Percentiles rank a stretch among this genome's conserved stretches.
Conservation (phyloP, 2,329 filamentous ascomycete species). For the Trichophyton simii region DNA sequence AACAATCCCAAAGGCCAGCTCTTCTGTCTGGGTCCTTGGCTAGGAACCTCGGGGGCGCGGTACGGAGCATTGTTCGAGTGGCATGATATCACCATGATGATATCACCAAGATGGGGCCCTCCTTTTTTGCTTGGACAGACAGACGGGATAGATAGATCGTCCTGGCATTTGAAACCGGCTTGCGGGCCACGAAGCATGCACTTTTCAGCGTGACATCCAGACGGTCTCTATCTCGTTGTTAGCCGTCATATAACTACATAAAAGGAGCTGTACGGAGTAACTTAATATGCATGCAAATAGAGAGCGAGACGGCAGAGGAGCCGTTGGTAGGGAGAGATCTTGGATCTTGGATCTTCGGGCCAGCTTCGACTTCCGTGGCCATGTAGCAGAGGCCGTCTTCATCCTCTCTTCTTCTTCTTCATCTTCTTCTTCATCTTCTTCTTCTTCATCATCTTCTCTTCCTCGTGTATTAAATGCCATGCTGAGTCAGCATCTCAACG, state of each 20-base stretch:
- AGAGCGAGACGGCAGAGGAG: neutral
- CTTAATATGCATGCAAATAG: neutral
- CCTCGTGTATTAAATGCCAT: no score
- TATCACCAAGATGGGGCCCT: neutral
- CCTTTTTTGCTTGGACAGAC: slow-evolving; percentile 5
- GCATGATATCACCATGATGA: slow-evolving; percentile 30
- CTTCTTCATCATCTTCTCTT: no score
- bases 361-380: neutral
- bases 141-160: slow-evolving; percentile 21
- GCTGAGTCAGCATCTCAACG: no score
- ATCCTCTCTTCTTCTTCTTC: no score
- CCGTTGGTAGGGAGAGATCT: neutral
- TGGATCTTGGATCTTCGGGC: neutral
- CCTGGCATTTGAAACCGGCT: slow-evolving; percentile 22
- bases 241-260: neutral
- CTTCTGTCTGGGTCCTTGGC: slow-evolving; percentile 14
- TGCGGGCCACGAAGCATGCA: slow-evolving; percentile 26
- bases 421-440: no score
- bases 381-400: neutral
- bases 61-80: slow-evolving; percentile 20
- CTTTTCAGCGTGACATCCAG: slow-evolving; percentile 17
- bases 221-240: slow-evolving; percentile 9
- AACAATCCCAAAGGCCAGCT: slow-evolving; percentile 25
- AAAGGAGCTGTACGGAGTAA: neutral
- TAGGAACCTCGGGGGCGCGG: slow-evolving; percentile 20